Evolutionary conservation across 2,329 filamentous ascomycete genomes (phyloP), one percentile per base, ranked within the genome.

Genomic region (Neopestalotiopsis rosae): DNA sequence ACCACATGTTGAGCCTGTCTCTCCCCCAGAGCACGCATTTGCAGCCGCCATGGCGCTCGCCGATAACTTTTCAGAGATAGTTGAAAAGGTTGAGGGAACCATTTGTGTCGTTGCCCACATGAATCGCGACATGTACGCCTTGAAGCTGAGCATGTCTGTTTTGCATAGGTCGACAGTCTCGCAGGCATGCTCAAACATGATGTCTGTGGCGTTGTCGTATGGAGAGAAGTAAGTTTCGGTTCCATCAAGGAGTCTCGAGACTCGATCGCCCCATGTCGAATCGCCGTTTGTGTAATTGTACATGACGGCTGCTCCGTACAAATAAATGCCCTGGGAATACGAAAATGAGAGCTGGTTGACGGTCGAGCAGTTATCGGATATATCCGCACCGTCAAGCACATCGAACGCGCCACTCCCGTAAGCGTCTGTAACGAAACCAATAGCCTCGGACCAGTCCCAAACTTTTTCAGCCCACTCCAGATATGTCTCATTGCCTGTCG

Each of bases 151-250:
- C 84, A 90, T 89, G 78, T 92, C 90, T 64, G 80, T 83, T 76
- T 89, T 87, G 79, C 91, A 94, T 0, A 76, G 82, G 66, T 81
- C 79, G 69, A 82, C 79, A 4, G 79, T 80, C 78, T 93, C 91
- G 81, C 91, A 93, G n/a, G 88, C 87, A 59, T 83, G 83, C 79
- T 93, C 91, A 75, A 84, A 89, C 87, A 93, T 89, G 78, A 92
- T 80, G 74, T 88, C 82, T 28, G 88, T 87, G 5, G 84, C 80
- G 72, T 88, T 87, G 17, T 81, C 75, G 61, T 81, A 83, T 4
- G 85, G 84, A 61, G 78, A 79, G 81, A 91, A 91, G 76, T 82
- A 82, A 30, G 79, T 81, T 32, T 75, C 72, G 3, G 86, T 80
- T 30, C 86, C 87, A 30, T 83, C 78, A 24, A 92, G 78, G 30